Base-by-base conservation (phyloP, 768 basidiomycete genomes). In the Serendipita sp. region DNA sequence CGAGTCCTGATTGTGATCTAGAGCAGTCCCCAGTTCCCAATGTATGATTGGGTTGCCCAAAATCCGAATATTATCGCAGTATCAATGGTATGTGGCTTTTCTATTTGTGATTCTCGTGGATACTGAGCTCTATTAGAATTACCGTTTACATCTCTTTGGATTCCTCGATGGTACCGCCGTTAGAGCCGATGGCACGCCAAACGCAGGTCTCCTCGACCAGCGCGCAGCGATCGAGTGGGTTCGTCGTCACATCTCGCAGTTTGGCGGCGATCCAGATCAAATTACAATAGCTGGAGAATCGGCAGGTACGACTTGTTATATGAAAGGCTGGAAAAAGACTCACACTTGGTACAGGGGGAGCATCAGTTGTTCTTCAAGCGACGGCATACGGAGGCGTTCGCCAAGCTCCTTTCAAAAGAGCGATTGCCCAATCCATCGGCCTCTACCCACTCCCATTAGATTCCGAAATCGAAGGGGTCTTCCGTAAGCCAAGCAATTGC, bases 1-100 rank as follows among this genome's bases (percentile, higher is more conserved):
- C 3, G 13, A 33, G 50, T 23, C 45, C 36, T 37, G 3, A 37
- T 13, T 3, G 6, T 16, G 11, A 3, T 55, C 55, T 4, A 78
- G 77, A 73, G 78, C 13, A 75, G 78, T 5, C 75, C 77, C 72
- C 78, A 77, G 4, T 79, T 79, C 65, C 79, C 79, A 0, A 68
- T 79, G 66, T 75, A 77, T 65, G 76, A 78, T 63, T 78, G 78
- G 79, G 77, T 80, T 3, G 72, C 74, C 3, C 76, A 77, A 65
- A 70, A 76, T 63, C 70, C 69, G 3, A 67, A 65, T 0, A 69
- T 78, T 31, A 67, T 76, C 6, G 73, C 66, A 8, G 76, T 76
- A 2, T 73, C 73, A 33, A 69, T 76, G 46, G 69, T 71, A 1
- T 8, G 55, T 60, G 36, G 33, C 18, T 10, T 10, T 10, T 10